These are phyloP conservation scores for Asterella californica DNA, from an alignment of 225 moss, liverwort and hornwort species.

Conservation along the genomic window DNA sequence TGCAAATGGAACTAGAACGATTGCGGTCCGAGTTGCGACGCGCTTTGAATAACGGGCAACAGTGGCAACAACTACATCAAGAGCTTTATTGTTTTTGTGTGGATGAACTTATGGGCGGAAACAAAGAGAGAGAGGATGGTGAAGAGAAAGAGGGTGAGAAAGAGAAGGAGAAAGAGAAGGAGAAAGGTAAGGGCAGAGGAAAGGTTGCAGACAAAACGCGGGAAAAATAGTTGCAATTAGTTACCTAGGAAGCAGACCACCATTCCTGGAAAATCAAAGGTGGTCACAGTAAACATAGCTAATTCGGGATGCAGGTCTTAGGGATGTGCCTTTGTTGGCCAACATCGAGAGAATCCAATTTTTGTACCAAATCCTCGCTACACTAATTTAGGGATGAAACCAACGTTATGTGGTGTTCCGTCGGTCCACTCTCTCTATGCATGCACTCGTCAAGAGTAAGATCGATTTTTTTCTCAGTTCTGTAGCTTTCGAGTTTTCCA, in stretches of 20 bases:
- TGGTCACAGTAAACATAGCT: neutral
- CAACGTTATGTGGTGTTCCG: neutral
- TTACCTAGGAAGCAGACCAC: constrained; percentile 2
- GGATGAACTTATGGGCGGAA: constrained; percentile 93
- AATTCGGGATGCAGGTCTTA: constrained; percentile 27
- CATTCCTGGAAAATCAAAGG: neutral
- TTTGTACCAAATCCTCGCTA: constrained; percentile 16
- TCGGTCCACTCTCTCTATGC: neutral
- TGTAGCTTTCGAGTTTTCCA: neutral
- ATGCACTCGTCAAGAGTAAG: neutral
- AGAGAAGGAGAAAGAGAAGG: constrained; percentile 78
- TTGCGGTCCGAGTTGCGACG: constrained; percentile 89
- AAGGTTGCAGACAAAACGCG: constrained; percentile 62
- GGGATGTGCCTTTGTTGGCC: constrained; percentile 25
- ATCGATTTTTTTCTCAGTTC: too few relatives aligned
- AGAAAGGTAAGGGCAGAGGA: constrained; percentile 65
- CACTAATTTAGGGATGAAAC: neutral
- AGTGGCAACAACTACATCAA: constrained; percentile 98
- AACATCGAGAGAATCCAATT: constrained; percentile 33
- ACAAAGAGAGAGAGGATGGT: constrained; percentile 80
- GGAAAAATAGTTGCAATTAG: constrained; percentile 38
- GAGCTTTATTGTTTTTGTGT: constrained; percentile 96
- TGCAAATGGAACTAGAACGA: constrained; percentile 98
- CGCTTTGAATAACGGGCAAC: constrained; percentile 92
- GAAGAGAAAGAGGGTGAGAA: constrained; percentile 71